Evolutionary conservation across 768 basidiomycete genomes (phyloP).

Genomic region (Suillus tomentosus): DNA sequence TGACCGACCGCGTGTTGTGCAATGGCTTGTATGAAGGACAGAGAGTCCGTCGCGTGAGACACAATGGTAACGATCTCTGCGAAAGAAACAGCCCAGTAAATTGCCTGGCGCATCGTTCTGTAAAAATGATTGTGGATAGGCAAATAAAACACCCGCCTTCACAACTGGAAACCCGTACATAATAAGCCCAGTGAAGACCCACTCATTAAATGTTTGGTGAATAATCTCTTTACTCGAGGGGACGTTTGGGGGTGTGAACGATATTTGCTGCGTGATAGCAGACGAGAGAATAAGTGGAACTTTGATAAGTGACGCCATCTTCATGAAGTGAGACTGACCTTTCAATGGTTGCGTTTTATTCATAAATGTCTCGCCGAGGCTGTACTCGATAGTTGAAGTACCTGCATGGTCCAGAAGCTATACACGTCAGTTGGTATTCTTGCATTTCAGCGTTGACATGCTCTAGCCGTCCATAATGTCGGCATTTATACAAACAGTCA

Average conservation of each 20-base stretch:
- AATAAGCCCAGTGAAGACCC: not conserved
- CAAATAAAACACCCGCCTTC: not conserved
- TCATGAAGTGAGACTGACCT: not conserved
- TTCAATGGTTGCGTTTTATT: not conserved
- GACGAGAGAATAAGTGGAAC: constrained; percentile 44
- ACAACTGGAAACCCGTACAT: not conserved
- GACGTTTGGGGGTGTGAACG: constrained; percentile 48
- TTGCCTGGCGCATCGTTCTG: not conserved
- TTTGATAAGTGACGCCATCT: constrained; percentile 34
- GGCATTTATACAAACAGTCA: no score
- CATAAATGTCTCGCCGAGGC: no score
- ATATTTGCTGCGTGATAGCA: constrained; percentile 40
- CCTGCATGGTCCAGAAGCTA: no score
- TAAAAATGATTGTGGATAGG: not conserved
- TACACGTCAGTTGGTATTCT: no score
- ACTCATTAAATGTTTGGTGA: not conserved
- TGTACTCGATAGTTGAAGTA: no score
- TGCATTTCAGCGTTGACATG: no score
- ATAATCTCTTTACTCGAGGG: constrained; percentile 39
- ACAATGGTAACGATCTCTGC: constrained; percentile 4
- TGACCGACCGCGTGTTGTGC: not conserved
- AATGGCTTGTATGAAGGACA: not conserved
- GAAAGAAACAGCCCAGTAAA: constrained; percentile 6
- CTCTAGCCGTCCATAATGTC: no score
- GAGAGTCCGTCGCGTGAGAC: not conserved